Evolutionary conservation across 2,329 filamentous ascomycete species (phyloP).

Genomic region (Colletotrichum musae): DNA sequence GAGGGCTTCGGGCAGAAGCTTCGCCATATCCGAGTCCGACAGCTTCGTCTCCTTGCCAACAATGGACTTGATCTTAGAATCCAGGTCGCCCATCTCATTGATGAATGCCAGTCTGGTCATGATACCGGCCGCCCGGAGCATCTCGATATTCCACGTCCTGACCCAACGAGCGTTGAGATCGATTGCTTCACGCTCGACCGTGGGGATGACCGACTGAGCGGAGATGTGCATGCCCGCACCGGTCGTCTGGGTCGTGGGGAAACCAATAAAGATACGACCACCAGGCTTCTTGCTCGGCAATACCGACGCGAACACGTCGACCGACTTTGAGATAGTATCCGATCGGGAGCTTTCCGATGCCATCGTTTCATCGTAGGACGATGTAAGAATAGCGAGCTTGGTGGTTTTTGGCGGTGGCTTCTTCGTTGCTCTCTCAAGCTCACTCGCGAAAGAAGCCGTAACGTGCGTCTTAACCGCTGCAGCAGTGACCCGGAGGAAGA

Average conservation of each 20-base stretch:
- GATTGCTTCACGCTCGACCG: slow-evolving; percentile 96
- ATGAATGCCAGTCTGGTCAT: slow-evolving; percentile 89
- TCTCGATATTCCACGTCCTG: slow-evolving; percentile 94
- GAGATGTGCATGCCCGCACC: slow-evolving; percentile 95
- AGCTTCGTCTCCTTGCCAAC: slow-evolving; percentile 66
- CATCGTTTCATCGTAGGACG: slow-evolving; percentile 86
- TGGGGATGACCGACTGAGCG: slow-evolving; percentile 95
- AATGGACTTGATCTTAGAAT: slow-evolving; percentile 68
- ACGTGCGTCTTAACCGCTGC: slow-evolving; percentile 86
- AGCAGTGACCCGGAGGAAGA: slow-evolving; percentile 91
- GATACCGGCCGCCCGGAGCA: slow-evolving; percentile 91
- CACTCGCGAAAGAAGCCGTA: slow-evolving; percentile 79
- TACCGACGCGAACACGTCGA: slow-evolving; percentile 91
- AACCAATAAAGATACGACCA: slow-evolving; percentile 96
- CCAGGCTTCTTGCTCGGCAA: slow-evolving; percentile 85
- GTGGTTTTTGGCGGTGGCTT: slow-evolving; percentile 94
- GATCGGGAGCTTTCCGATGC: slow-evolving; percentile 72
- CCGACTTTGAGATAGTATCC: slow-evolving; percentile 67
- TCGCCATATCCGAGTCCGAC: slow-evolving; percentile 73
- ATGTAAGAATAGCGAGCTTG: slow-evolving; percentile 88
- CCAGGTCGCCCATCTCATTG: slow-evolving; percentile 87
- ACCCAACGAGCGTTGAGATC: slow-evolving; percentile 97
- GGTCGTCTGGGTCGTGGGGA: slow-evolving; percentile 97
- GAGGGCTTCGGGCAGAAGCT: slow-evolving; percentile 82
- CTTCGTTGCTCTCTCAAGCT: slow-evolving; percentile 95